Percentiles rank a stretch among this genome's conserved stretches.
Evolutionary conservation across 2,329 filamentous ascomycete species (phyloP).

Genomic region (Metarhizium robertsii): DNA sequence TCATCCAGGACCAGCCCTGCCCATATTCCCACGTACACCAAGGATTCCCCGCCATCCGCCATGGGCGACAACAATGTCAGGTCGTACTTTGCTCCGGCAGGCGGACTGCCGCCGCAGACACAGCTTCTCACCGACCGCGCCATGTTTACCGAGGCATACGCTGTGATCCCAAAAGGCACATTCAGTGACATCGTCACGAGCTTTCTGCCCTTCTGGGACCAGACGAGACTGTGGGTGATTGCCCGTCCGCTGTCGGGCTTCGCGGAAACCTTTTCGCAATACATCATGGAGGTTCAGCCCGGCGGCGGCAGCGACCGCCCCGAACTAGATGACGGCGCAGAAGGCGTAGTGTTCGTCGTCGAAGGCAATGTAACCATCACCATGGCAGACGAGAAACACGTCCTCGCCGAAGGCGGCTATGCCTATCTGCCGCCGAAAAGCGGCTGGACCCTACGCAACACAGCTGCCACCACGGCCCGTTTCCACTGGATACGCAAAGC

Average conservation of each 20-base stretch:
- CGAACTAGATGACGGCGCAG: background rate
- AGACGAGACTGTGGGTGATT: slow-evolving; percentile 5
- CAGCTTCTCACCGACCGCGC: slow-evolving; percentile 6
- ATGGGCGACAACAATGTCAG: background rate
- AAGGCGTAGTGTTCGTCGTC: slow-evolving; percentile 5
- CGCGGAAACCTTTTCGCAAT: slow-evolving; percentile 6
- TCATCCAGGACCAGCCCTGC: too few relatives aligned
- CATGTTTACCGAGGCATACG: slow-evolving; percentile 7
- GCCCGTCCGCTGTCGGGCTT: slow-evolving; percentile 6
- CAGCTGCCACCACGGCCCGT: background rate
- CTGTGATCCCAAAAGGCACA: slow-evolving; percentile 5
- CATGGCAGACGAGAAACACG: background rate
- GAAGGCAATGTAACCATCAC: background rate
- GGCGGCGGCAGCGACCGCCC: slow-evolving; percentile 2
- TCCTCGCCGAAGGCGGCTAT: slow-evolving; percentile 3
- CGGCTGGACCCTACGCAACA: slow-evolving; percentile 2
- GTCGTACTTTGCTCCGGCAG: slow-evolving; percentile 3
- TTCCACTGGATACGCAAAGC: slow-evolving; percentile 8
- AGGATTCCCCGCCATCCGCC: background rate
- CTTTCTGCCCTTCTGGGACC: slow-evolving; percentile 5
- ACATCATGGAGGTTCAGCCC: slow-evolving; percentile 6
- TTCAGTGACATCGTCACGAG: slow-evolving; percentile 7
- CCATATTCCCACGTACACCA: background rate
- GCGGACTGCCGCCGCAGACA: slow-evolving; percentile 6
- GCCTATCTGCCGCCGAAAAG: slow-evolving; percentile 1